Evolutionary conservation across 139 green algal genomes (phyloP).

Genomic region (Volvox africanus): DNA sequence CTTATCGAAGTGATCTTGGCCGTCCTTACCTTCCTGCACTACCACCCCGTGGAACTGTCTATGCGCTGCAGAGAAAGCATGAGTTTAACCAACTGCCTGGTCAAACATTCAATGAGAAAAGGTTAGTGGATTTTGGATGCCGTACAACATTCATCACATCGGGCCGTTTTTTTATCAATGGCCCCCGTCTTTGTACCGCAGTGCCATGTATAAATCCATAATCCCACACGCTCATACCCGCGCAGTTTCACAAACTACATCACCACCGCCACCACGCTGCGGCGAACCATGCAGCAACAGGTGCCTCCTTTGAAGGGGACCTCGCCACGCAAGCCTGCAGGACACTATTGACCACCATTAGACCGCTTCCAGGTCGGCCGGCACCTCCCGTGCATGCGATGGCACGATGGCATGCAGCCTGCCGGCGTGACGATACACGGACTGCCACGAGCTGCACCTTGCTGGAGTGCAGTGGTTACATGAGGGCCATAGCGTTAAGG

Average conservation of each 20-base stretch:
- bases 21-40: not conserved
- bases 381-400: no score
- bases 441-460: no score
- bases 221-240: not conserved
- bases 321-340: constrained; percentile 28
- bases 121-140: not conserved
- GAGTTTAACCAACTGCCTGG: constrained; percentile 17
- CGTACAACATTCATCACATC: not conserved
- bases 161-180: not conserved
- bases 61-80: constrained; percentile 24
- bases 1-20: not conserved
- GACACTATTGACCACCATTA: not conserved
- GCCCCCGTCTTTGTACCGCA: not conserved
- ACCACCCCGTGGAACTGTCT: not conserved
- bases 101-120: constrained; percentile 36
- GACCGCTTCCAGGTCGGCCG: no score
- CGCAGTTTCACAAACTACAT: constrained; percentile 26
- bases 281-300: constrained; percentile 42
- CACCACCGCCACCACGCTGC: not conserved
- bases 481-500: no score
- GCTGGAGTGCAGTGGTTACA: no score
- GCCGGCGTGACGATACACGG: no score
- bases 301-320: not conserved
- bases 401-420: no score
- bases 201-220: not conserved